phyloP scores from a whole-genome alignment of 2,329 filamentous ascomycete species.

The Botrytis paeoniae region DNA sequence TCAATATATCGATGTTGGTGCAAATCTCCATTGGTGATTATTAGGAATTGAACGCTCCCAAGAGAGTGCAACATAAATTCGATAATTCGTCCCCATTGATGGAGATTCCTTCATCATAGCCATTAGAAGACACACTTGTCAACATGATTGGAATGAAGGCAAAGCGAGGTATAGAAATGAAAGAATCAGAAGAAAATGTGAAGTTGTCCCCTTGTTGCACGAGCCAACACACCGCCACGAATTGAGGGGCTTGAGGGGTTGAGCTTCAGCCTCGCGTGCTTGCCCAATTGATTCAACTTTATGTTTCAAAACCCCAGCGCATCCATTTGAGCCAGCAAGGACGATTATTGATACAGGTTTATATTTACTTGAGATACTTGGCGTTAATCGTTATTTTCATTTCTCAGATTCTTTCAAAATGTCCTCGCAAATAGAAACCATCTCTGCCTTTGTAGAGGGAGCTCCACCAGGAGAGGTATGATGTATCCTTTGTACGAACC shows the following conservation, averaged over 20 bases:
- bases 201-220: neutral
- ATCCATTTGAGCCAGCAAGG: constrained; percentile 16
- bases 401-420: constrained; percentile 23
- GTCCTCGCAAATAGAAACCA: constrained; percentile 51
- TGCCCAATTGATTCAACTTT: constrained; percentile 10
- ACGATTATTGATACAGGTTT: neutral
- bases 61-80: neutral
- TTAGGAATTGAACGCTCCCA: neutral
- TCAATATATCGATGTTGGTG: neutral
- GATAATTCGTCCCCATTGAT: neutral
- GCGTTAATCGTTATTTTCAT: neutral
- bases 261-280: constrained; percentile 12
- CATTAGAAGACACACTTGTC: neutral
- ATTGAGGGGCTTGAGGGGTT: constrained; percentile 7
- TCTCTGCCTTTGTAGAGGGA: constrained; percentile 87
- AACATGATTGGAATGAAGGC: neutral
- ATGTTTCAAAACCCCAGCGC: constrained; percentile 13
- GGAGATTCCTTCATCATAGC: too few relatives aligned
- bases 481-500: constrained; percentile 23
- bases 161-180: neutral
- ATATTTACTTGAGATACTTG: constrained; percentile 5
- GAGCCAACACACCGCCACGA: constrained; percentile 6
- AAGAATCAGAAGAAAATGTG: neutral
- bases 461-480: constrained; percentile 93
- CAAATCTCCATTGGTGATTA: neutral